Percentiles rank a stretch among this genome's conserved stretches.
Conservation (phyloP, 2,329 filamentous ascomycete genomes). For the Monosporascus cannonballus region DNA sequence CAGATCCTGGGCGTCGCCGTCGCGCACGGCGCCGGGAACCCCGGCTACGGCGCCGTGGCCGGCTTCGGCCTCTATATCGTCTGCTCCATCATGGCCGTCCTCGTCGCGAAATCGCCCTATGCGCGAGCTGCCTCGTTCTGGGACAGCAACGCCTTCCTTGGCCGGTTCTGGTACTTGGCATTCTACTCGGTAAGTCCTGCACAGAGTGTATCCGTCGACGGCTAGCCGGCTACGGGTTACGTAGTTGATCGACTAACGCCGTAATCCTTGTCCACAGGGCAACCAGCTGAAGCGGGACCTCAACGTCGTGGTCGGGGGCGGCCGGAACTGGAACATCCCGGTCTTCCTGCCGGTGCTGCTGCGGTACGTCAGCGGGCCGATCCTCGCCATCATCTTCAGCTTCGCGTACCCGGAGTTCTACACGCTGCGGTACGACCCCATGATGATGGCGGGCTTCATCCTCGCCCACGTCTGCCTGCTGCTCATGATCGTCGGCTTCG, state of each 20-base stretch:
- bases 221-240: too few species aligned
- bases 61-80: constrained; percentile 47
- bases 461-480: constrained; percentile 41
- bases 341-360: constrained; percentile 43
- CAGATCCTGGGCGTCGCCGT: constrained; percentile 45
- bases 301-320: constrained; percentile 45
- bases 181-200: constrained; percentile 49
- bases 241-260: background rate
- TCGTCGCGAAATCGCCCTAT: constrained; percentile 37
- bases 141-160: constrained; percentile 28
- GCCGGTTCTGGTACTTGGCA: constrained; percentile 44
- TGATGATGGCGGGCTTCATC: constrained; percentile 44
- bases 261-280: constrained; percentile 30
- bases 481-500: constrained; percentile 39
- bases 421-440: constrained; percentile 39
- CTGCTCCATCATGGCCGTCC: constrained; percentile 31
- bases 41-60: constrained; percentile 41
- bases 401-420: constrained; percentile 47
- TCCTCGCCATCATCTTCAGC: constrained; percentile 44
- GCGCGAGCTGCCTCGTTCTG: constrained; percentile 35
- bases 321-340: constrained; percentile 52
- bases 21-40: constrained; percentile 35
- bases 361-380: constrained; percentile 43
- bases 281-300: constrained; percentile 51
- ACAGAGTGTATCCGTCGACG: too few species aligned